A percentile compares a stretch with the other conserved stretches of the same genome.
These are phyloP conservation scores for Nevesoporus exiguus DNA, from an alignment of 768 basidiomycete species.

Conservation along the genomic window DNA sequence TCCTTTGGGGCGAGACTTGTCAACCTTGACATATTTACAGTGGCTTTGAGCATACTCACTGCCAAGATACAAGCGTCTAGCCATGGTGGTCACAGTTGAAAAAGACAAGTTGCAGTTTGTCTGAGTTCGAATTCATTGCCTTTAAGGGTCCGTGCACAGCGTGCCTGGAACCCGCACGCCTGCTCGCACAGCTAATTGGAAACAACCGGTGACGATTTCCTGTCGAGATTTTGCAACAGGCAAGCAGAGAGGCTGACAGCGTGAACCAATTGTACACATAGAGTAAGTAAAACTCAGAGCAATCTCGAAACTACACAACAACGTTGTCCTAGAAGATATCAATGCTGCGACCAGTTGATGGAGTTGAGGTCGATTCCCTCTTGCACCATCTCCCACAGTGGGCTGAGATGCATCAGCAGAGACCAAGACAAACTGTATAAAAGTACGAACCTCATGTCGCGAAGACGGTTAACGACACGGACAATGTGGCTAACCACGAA, in stretches of 20 bases:
- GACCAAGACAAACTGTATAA: slow-evolving; percentile 1
- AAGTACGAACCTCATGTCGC: slow-evolving; percentile 81
- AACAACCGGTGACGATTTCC: not conserved
- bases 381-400: slow-evolving; percentile 99
- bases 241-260: not conserved
- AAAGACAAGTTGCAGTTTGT: slow-evolving; percentile 23
- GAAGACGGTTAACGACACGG: slow-evolving; percentile 76
- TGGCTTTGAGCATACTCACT: slow-evolving; percentile 43
- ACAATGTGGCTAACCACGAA: slow-evolving; percentile 89
- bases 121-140: slow-evolving; percentile 32
- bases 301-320: slow-evolving; percentile 1
- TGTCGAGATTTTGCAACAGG: not conserved
- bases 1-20: slow-evolving; percentile 40
- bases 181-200: not conserved
- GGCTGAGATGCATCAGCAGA: slow-evolving; percentile 43
- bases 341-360: slow-evolving; percentile 87
- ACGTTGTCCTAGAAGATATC: slow-evolving; percentile 12
- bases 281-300: slow-evolving; percentile 10
- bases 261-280: slow-evolving; percentile 14
- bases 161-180: slow-evolving; percentile 18
- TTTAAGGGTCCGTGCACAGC: slow-evolving; percentile 33
- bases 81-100: slow-evolving; percentile 51
- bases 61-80: slow-evolving; percentile 82
- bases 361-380: slow-evolving; percentile 95
- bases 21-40: slow-evolving; percentile 4